Conservation (phyloP, 2,329 filamentous ascomycete species). For the Colletotrichum aenigma region DNA sequence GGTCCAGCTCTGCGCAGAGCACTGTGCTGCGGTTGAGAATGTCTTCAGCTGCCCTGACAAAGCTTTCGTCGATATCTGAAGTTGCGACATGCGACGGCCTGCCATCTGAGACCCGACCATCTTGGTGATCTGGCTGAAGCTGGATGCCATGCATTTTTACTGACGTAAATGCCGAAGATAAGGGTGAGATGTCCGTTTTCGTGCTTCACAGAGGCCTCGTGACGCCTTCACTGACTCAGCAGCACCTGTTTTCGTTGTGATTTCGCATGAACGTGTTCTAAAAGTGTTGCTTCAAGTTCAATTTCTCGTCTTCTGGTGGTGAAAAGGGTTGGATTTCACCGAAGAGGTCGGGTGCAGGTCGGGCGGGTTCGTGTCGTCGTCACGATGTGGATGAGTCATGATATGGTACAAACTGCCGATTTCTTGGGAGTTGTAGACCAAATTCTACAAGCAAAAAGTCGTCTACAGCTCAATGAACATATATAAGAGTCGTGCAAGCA, state of each 20-base stretch:
- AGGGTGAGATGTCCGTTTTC: not conserved
- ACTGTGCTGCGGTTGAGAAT: not conserved
- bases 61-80: not conserved
- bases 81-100: not conserved
- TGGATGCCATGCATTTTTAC: not conserved
- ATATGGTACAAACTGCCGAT: not conserved
- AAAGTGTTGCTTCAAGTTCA: not conserved
- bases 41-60: not conserved
- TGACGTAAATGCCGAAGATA: not conserved
- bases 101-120: not conserved
- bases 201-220: not conserved
- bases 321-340: not conserved
- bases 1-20: not conserved
- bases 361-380: not conserved
- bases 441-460: not conserved
- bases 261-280: rapidly evolving
- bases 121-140: not conserved
- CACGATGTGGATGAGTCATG: not conserved
- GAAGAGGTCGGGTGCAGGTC: not conserved
- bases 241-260: rapidly evolving
- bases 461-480: not conserved
- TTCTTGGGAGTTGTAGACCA: not conserved
- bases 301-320: not conserved
- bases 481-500: not conserved
- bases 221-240: not conserved